phyloP scores from a whole-genome alignment of 1,284 basidiomycete genomes.

The Chalciporus sp. region DNA sequence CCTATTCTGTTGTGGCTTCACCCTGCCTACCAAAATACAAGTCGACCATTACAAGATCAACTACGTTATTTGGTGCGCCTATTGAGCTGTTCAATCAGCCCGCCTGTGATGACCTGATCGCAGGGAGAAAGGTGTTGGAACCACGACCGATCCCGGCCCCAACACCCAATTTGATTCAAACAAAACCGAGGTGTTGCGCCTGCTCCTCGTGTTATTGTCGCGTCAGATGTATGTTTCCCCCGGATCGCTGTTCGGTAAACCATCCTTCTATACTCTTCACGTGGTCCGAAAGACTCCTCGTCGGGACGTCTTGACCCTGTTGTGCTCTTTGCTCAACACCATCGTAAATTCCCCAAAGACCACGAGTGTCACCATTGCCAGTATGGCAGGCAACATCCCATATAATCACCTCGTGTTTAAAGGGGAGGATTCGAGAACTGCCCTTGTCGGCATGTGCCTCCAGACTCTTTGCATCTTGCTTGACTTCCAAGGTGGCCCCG shows the following conservation, averaged over 20 bases:
- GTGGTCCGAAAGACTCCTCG: slow-evolving; percentile 78
- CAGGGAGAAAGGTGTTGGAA: slow-evolving; percentile 91
- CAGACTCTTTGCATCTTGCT: slow-evolving; percentile 77
- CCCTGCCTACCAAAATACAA: slow-evolving; percentile 76
- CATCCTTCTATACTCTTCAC: slow-evolving; percentile 76
- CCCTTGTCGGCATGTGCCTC: slow-evolving; percentile 71
- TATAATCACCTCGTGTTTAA: slow-evolving; percentile 92
- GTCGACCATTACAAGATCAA: slow-evolving; percentile 86
- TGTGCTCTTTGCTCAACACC: slow-evolving; percentile 92
- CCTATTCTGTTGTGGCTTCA: slow-evolving; percentile 91
- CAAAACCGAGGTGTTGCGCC: slow-evolving; percentile 83
- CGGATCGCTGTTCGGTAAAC: slow-evolving; percentile 64
- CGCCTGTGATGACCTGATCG: slow-evolving; percentile 15
- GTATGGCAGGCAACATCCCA: slow-evolving; percentile 70
- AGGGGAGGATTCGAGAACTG: slow-evolving; percentile 74
- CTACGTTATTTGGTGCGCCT: slow-evolving; percentile 76
- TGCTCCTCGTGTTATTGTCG: slow-evolving; percentile 84
- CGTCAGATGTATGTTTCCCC: slow-evolving; percentile 85
- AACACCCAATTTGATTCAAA: slow-evolving; percentile 73
- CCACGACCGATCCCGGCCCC: slow-evolving; percentile 73
- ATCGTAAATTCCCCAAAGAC: slow-evolving; percentile 69
- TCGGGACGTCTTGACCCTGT: slow-evolving; percentile 80
- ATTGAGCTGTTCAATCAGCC: slow-evolving; percentile 6
- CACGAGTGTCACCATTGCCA: slow-evolving; percentile 54
- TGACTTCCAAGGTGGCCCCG: slow-evolving; percentile 80